Evolutionary conservation across 139 green algal genomes (phyloP).

Genomic region (Tetradesmus obliquus): DNA sequence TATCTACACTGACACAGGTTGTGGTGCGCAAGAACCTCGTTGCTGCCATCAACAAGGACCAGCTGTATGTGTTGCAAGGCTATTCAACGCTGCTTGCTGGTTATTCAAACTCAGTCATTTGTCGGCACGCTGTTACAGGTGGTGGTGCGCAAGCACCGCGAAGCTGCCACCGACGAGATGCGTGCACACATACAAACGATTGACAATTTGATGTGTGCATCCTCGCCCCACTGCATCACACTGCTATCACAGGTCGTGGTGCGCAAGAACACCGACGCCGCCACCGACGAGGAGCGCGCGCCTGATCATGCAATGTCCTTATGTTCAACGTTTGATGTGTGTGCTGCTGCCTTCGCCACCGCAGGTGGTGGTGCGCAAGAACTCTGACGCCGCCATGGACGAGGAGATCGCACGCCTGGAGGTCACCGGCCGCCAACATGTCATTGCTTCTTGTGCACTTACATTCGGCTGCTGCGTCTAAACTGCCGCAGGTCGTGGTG

Average conservation of each 20-base stretch:
- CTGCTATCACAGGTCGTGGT: too few species aligned
- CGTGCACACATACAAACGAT: conserved; percentile 75
- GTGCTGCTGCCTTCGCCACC: background rate
- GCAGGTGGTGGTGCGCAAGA: conserved; percentile 14
- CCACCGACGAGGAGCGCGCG: too few species aligned
- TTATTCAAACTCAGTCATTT: too few species aligned
- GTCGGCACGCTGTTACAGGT: too few species aligned
- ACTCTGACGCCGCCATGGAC: too few species aligned
- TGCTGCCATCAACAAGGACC: too few species aligned
- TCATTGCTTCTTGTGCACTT: background rate
- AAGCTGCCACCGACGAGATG: conserved; percentile 86
- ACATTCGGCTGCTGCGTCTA: background rate
- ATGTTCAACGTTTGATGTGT: background rate
- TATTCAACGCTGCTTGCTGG: too few species aligned
- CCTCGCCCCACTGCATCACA: too few species aligned
- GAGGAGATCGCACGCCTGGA: conserved; percentile 58
- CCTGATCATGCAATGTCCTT: background rate
- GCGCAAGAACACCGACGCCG: too few species aligned
- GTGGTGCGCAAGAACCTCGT: conserved; percentile 46
- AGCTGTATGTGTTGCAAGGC: too few species aligned
- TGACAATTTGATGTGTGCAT: too few species aligned
- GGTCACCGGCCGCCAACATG: conserved; percentile 72
- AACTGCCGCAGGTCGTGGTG: conserved; percentile 28
- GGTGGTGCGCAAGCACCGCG: background rate
- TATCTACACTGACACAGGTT: background rate